A percentile compares a stretch with the other conserved stretches of the same genome.
phyloP scores from a whole-genome alignment of 495 filamentous ascomycete genomes.

The Aspergillus sclerotioniger region DNA sequence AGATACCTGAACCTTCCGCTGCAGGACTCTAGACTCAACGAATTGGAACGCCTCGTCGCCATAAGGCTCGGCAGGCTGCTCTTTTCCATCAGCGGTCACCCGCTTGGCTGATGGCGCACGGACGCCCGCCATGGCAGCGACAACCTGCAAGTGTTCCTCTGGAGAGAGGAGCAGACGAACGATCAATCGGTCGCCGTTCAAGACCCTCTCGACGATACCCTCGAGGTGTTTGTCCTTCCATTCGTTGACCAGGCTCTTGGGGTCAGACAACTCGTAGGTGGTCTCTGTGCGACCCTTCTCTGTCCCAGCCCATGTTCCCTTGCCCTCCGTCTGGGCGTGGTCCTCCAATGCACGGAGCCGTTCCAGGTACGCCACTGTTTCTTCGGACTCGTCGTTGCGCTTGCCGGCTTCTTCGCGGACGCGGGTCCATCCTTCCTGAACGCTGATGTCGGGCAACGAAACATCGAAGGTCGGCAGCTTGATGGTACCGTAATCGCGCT shows the following conservation, averaged over 20 bases:
- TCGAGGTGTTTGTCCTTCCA: constrained; percentile 77
- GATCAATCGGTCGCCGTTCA: constrained; percentile 86
- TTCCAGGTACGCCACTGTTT: constrained; percentile 65
- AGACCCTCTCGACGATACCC: constrained; percentile 80
- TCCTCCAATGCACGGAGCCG: constrained; percentile 74
- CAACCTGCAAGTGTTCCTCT: constrained; percentile 76
- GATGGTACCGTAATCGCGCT: constrained; percentile 83
- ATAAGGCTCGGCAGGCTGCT: constrained; percentile 80
- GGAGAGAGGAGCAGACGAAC: constrained; percentile 75
- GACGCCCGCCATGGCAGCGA: constrained; percentile 87
- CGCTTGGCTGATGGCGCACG: constrained; percentile 83
- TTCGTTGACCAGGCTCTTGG: constrained; percentile 68
- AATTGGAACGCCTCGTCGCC: constrained; percentile 83
- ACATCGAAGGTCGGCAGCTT: constrained; percentile 68
- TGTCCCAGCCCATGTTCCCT: constrained; percentile 70
- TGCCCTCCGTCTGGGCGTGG: constrained; percentile 71
- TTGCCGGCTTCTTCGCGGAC: constrained; percentile 87
- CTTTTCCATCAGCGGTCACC: constrained; percentile 70
- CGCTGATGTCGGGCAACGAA: constrained; percentile 71
- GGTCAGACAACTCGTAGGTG: constrained; percentile 71
- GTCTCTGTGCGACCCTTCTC: constrained; percentile 65
- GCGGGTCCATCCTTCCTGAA: constrained; percentile 86
- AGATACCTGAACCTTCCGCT: constrained; percentile 77
- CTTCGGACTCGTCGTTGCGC: constrained; percentile 78
- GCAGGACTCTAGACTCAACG: constrained; percentile 78